Conservation (phyloP, 2,329 filamentous ascomycete genomes). For the Beauveria medogensis region DNA sequence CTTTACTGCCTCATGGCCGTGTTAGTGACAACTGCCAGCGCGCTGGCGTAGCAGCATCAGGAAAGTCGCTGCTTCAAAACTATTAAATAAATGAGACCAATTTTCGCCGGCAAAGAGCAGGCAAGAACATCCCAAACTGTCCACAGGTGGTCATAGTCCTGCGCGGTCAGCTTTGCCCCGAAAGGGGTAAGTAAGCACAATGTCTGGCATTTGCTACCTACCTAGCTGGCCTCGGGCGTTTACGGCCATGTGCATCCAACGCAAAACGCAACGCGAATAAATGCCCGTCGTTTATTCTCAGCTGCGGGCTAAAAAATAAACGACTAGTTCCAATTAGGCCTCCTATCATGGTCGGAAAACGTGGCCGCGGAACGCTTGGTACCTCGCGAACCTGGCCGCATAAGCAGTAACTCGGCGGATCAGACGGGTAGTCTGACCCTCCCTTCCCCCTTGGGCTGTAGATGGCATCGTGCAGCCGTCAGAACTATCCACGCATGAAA, state of each 20-base stretch:
- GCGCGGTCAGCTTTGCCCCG: background rate
- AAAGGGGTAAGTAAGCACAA: conserved; percentile 2
- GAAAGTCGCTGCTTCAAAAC: too few species aligned
- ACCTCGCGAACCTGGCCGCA: background rate
- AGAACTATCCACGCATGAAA: background rate
- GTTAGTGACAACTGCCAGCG: too few species aligned
- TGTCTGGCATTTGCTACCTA: conserved; percentile 4
- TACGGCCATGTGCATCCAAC: background rate
- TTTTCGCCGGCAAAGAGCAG: background rate
- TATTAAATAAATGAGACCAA: background rate
- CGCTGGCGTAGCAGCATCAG: too few species aligned
- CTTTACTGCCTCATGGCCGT: too few species aligned
- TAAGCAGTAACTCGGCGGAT: conserved; percentile 2
- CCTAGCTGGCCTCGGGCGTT: conserved; percentile 6
- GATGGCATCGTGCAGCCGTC: background rate
- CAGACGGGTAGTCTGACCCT: conserved; percentile 2
- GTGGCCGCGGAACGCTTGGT: background rate
- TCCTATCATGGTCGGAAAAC: background rate
- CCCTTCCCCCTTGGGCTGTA: background rate
- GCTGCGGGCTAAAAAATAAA: background rate
- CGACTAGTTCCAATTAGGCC: too few species aligned
- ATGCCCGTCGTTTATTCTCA: conserved; percentile 9
- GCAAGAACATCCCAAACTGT: background rate
- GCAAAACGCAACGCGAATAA: background rate
- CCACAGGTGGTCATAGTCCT: background rate